Conservation (phyloP, 1,139 yeast species). For the Casaregolazyma lundiana region DNA sequence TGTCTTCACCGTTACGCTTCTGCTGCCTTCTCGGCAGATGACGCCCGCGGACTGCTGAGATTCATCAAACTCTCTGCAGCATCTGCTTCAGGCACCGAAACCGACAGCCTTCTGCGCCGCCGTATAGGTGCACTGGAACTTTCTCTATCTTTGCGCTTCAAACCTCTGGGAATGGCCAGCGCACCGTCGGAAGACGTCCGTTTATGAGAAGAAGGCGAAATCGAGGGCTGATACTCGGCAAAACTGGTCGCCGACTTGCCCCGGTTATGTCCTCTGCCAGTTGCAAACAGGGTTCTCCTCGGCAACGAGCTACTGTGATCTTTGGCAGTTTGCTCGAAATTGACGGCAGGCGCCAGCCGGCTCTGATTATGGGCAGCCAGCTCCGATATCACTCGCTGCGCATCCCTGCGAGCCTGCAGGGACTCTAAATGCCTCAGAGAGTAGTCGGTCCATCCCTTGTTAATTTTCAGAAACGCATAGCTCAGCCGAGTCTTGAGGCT, state of each 20-base stretch:
- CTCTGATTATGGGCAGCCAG: constrained; percentile 8
- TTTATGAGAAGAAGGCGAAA: not conserved
- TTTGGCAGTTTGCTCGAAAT: not conserved
- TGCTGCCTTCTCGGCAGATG: not conserved
- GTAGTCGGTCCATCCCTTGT: constrained; percentile 32
- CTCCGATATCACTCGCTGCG: constrained; percentile 8
- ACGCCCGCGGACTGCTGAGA: constrained; percentile 37
- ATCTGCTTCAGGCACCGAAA: constrained; percentile 35
- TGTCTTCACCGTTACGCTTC: not conserved
- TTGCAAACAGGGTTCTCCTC: no score
- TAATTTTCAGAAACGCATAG: constrained; percentile 44
- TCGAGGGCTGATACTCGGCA: not conserved
- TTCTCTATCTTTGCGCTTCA: not conserved
- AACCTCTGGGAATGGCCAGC: constrained; percentile 3
- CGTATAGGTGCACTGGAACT: not conserved
- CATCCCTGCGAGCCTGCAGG: constrained; percentile 9
- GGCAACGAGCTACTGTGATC: not conserved
- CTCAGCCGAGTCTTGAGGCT: constrained; percentile 43
- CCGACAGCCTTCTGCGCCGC: not conserved
- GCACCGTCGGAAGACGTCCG: constrained; percentile 7
- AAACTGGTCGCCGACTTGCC: not conserved
- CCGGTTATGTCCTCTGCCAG: constrained; percentile 1
- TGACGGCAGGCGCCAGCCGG: not conserved
- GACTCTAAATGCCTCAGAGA: constrained; percentile 26
- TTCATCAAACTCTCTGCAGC: constrained; percentile 46